These are phyloP conservation scores for Backusella circina DNA, from an alignment of 192 early-diverging fungal genomes.

Conservation along the genomic window DNA sequence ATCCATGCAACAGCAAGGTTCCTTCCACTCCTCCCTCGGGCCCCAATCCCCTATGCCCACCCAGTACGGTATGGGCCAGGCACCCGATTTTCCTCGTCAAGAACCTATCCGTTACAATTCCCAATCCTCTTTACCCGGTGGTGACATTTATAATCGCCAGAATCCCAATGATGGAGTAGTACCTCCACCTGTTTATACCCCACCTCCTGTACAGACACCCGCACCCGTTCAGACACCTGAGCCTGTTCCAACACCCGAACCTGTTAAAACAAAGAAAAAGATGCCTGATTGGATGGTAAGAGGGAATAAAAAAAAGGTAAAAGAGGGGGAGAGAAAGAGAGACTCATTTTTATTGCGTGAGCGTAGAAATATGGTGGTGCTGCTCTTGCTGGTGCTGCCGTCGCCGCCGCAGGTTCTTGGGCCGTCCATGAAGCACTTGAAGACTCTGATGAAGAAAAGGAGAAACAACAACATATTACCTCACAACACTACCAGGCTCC, in stretches of 20 bases:
- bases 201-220: not conserved
- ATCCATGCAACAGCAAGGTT: not conserved
- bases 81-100: slow-evolving; percentile 20
- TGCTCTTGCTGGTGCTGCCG: slow-evolving; percentile 31
- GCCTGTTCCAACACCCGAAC: not conserved
- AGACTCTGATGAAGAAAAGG: slow-evolving; percentile 3
- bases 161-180: not conserved
- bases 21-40: slow-evolving; percentile 8
- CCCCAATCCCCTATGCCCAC: slow-evolving; percentile 15
- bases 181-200: not conserved
- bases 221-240: not conserved
- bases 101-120: not conserved
- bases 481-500: not conserved
- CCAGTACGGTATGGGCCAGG: slow-evolving; percentile 19
- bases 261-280: slow-evolving; percentile 7
- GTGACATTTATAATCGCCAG: not conserved
- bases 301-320: not conserved
- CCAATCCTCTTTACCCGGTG: not conserved
- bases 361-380: slow-evolving; percentile 35
- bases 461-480: not conserved
- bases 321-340: not conserved
- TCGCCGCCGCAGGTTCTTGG: slow-evolving; percentile 27
- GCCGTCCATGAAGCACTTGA: not conserved
- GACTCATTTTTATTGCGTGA: not conserved
- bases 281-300: slow-evolving; percentile 33